phyloP scores from a whole-genome alignment of 2,329 filamentous ascomycete species.

The Whalleya microplaca region DNA sequence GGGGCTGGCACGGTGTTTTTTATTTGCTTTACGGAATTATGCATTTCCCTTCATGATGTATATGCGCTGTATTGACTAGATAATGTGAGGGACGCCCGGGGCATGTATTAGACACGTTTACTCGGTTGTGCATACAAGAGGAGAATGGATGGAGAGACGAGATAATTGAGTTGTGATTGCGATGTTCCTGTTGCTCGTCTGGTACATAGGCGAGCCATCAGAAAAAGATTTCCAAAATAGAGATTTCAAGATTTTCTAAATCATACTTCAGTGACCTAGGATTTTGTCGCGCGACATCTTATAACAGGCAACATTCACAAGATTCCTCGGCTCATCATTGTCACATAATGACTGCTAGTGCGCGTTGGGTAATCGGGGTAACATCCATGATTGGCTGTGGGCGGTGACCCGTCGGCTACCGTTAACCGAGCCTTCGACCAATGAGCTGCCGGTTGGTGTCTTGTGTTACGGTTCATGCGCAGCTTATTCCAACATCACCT shows the following conservation, averaged over 20 bases:
- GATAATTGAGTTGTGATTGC: neutral
- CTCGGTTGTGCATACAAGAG: neutral
- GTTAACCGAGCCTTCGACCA: neutral
- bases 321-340: neutral
- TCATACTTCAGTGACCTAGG: neutral
- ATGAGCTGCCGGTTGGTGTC: neutral
- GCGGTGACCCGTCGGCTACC: too few relatives aligned
- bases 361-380: too few relatives aligned
- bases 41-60: slow-evolving; percentile 15
- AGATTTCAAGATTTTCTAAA: neutral
- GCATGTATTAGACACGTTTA: neutral
- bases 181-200: neutral
- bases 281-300: neutral
- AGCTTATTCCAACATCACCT: neutral
- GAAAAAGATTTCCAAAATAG: neutral
- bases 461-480: neutral
- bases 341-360: too few relatives aligned
- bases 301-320: neutral
- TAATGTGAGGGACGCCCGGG: neutral
- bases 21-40: slow-evolving; percentile 7
- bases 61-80: slow-evolving; percentile 16
- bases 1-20: slow-evolving; percentile 10
- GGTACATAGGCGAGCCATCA: neutral
- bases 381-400: too few relatives aligned
- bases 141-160: neutral